Conservation (phyloP, 108 stramenopile genomes). For the Stephanodiscus minutulus region DNA sequence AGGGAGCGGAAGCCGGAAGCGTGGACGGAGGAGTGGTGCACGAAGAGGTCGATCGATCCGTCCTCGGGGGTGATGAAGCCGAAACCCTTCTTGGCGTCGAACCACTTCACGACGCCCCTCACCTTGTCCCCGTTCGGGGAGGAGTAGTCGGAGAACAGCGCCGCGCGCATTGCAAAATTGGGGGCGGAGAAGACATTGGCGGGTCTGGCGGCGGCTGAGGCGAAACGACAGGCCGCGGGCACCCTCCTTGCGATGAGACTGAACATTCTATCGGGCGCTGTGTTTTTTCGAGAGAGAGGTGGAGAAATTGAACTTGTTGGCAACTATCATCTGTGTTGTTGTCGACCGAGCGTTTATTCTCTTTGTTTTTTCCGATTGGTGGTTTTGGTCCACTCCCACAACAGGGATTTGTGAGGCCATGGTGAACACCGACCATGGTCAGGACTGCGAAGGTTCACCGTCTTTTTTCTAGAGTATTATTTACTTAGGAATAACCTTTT, state of each 20-base stretch:
- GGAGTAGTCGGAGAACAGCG: slow-evolving; percentile 14
- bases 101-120: slow-evolving; percentile 84
- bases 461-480: no score
- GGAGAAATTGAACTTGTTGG: no score
- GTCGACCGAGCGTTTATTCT: no score
- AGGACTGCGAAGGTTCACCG: no score
- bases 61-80: slow-evolving; percentile 82
- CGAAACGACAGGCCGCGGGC: slow-evolving; percentile 11
- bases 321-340: no score
- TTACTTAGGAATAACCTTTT: no score
- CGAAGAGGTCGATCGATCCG: slow-evolving; percentile 53
- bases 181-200: neutral
- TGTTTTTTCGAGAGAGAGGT: no score
- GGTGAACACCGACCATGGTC: no score
- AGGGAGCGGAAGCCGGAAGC: slow-evolving; percentile 62
- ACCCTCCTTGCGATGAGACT: slow-evolving; percentile 11
- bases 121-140: slow-evolving; percentile 14
- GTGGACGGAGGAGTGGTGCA: slow-evolving; percentile 50
- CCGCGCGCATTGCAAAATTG: slow-evolving; percentile 4
- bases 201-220: neutral
- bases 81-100: slow-evolving; percentile 81
- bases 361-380: no score
- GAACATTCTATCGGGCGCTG: slow-evolving; percentile 10
- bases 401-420: no score
- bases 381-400: no score